Conservation (phyloP, 768 basidiomycete genomes). For the Serpula lacrymans region DNA sequence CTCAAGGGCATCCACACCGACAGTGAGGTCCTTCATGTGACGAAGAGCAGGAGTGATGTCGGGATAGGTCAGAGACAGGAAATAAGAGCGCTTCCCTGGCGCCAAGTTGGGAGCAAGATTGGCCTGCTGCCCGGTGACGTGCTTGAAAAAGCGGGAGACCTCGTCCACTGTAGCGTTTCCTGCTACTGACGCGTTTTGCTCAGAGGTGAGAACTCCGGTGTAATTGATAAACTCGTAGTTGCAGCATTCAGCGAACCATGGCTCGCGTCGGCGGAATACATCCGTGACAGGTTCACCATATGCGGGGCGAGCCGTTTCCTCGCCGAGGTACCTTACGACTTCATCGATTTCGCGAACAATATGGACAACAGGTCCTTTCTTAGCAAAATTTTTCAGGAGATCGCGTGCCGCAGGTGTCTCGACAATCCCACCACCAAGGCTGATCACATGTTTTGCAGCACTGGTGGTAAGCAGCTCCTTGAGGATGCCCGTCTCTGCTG, state of each 20-base stretch:
- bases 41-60: slow-evolving; percentile 70
- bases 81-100: slow-evolving; percentile 71
- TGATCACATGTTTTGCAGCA: slow-evolving; percentile 67
- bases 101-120: slow-evolving; percentile 60
- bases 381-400: slow-evolving; percentile 63
- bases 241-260: slow-evolving; percentile 83
- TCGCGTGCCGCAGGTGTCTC: slow-evolving; percentile 77
- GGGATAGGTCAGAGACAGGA: slow-evolving; percentile 90
- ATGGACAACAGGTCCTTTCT: slow-evolving; percentile 75
- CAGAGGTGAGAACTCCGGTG: slow-evolving; percentile 33
- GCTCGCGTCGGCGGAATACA: slow-evolving; percentile 78
- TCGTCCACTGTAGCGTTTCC: slow-evolving; percentile 49
- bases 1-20: slow-evolving; percentile 90
- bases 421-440: slow-evolving; percentile 92
- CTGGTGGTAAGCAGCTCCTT: slow-evolving; percentile 59
- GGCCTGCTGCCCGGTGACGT: slow-evolving; percentile 69
- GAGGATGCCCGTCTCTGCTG: slow-evolving; percentile 68
- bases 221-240: slow-evolving; percentile 83
- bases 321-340: slow-evolving; percentile 75
- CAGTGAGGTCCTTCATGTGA: slow-evolving; percentile 66
- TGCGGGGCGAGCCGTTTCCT: slow-evolving; percentile 76
- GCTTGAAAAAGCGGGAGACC: slow-evolving; percentile 81
- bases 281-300: slow-evolving; percentile 86
- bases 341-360: slow-evolving; percentile 78
- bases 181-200: slow-evolving; percentile 16